phyloP scores from a whole-genome alignment of 1,284 basidiomycete genomes.

The Kwoniella shivajii region DNA sequence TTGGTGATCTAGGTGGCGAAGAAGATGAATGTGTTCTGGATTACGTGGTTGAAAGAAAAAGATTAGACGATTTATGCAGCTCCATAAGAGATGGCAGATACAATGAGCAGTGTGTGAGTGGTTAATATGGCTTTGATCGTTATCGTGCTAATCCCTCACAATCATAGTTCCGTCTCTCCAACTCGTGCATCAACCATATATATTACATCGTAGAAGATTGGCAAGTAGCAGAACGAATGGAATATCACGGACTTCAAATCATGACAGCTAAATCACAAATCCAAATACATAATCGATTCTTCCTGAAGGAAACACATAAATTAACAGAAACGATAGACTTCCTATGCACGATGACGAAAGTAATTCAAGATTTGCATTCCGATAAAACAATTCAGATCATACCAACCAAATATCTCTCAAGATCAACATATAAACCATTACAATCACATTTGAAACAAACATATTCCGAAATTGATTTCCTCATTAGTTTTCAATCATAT shows the following conservation, averaged over 20 bases:
- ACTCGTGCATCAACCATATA: conserved; percentile 57
- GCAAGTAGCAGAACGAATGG: conserved; percentile 51
- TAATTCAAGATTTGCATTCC: conserved; percentile 53
- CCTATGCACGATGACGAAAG: conserved; percentile 56
- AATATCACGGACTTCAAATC: conserved; percentile 45
- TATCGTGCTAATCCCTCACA: background rate
- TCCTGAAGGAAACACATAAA: conserved; percentile 59
- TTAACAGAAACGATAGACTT: conserved; percentile 59
- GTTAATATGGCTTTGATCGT: background rate
- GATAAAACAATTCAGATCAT: conserved; percentile 54
- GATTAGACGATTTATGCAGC: conserved; percentile 59
- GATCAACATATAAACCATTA: conserved; percentile 40
- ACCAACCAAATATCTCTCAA: conserved; percentile 51
- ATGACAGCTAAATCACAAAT: conserved; percentile 58
- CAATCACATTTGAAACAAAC: conserved; percentile 48
- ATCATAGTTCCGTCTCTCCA: conserved; percentile 56
- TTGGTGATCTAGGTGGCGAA: conserved; percentile 41
- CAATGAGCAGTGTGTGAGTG: conserved; percentile 60
- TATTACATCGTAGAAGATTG: conserved; percentile 62
- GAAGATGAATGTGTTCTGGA: conserved; percentile 60
- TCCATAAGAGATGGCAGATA: conserved; percentile 61
- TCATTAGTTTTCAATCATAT: conserved; percentile 57
- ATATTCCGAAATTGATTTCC: conserved; percentile 44
- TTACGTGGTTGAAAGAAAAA: conserved; percentile 61
- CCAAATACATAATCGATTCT: conserved; percentile 61